A percentile compares a stretch with the other conserved stretches of the same genome.
Evolutionary conservation across 495 filamentous ascomycete genomes (phyloP).

Genomic region (Penicillium goetzii): DNA sequence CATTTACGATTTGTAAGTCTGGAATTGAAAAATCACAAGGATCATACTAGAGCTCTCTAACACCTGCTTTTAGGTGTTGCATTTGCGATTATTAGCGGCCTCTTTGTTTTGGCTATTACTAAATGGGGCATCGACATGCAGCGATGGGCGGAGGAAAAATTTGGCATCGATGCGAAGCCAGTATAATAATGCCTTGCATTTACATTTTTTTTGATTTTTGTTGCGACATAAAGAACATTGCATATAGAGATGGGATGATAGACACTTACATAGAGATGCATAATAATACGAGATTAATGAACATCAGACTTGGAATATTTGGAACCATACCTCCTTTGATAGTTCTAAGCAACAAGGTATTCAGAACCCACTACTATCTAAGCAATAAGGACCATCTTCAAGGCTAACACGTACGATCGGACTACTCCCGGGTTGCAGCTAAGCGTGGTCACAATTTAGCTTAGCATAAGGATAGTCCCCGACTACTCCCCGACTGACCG

Average conservation of each 20-base stretch:
- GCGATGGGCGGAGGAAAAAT: conserved; percentile 41
- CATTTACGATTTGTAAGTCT: conserved; percentile 50
- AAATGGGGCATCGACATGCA: conserved; percentile 50
- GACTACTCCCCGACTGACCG: not conserved
- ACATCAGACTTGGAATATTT: not conserved
- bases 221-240: not conserved
- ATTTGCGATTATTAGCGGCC: conserved; percentile 39
- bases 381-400: not conserved
- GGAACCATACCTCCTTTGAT: not conserved
- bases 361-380: not conserved
- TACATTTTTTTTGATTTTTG: conserved; percentile 5
- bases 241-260: conserved; percentile 15
- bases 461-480: too few relatives aligned
- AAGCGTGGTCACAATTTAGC: too few relatives aligned
- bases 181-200: conserved; percentile 12
- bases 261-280: conserved; percentile 9
- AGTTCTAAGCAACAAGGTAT: not conserved
- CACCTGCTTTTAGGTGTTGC: conserved; percentile 34
- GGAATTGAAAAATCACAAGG: not conserved
- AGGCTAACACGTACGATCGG: not conserved
- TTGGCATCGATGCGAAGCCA: conserved; percentile 27
- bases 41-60: conserved; percentile 1
- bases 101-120: conserved; percentile 40
- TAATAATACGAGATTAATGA: conserved; percentile 12
- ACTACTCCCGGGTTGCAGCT: too few relatives aligned